A percentile compares a stretch with the other conserved stretches of the same genome.
Conservation (phyloP, 176 grass and related monocot genomes). For the Eragrostis curvula region DNA sequence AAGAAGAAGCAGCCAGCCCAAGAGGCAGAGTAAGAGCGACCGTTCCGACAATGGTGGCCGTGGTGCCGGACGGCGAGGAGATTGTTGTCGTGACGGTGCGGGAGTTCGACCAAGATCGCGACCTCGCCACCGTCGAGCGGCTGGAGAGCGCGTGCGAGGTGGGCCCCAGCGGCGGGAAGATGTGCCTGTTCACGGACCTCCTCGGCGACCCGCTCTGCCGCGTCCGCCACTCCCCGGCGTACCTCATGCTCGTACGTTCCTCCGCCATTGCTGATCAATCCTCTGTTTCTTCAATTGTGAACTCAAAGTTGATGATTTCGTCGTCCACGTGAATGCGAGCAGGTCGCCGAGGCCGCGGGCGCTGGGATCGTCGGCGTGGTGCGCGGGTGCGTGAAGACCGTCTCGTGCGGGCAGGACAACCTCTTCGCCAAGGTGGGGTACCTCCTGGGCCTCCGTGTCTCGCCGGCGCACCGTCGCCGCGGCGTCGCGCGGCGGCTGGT, state of each 20-base stretch:
- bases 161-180: constrained; percentile 52
- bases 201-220: constrained; percentile 84
- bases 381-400: constrained; percentile 79
- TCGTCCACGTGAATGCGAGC: constrained; percentile 13
- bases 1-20: neutral
- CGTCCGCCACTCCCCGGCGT: constrained; percentile 71
- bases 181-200: constrained; percentile 83
- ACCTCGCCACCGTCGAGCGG: constrained; percentile 39
- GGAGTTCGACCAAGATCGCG: constrained; percentile 49
- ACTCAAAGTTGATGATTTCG: neutral
- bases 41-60: neutral
- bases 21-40: neutral
- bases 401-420: constrained; percentile 38
- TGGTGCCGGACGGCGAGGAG: constrained; percentile 9
- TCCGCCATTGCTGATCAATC: neutral
- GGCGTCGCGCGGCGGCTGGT: constrained; percentile 64
- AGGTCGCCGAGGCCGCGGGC: constrained; percentile 51
- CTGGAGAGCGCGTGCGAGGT: constrained; percentile 75
- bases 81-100: constrained; percentile 19
- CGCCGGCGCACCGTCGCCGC: constrained; percentile 47
- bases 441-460: constrained; percentile 82
- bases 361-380: constrained; percentile 65
- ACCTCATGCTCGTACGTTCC: constrained; percentile 74
- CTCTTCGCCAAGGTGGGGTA: constrained; percentile 69
- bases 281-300: too few species aligned